Conservation (phyloP, 345 rosid species). For the Pistacia integerrima region DNA sequence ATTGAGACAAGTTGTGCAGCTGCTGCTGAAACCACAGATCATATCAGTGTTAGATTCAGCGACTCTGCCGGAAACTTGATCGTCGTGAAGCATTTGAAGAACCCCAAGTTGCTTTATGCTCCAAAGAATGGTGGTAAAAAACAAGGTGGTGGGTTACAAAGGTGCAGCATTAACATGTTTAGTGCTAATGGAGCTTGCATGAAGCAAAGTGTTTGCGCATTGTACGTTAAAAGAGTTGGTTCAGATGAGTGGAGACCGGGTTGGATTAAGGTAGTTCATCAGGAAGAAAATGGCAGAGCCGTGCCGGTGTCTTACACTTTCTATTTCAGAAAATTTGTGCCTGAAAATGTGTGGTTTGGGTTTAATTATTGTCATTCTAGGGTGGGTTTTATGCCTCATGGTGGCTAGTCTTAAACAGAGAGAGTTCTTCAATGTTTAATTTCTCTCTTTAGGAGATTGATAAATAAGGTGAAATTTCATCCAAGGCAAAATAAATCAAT, state of each 20-base stretch:
- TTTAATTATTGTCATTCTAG: slow-evolving; percentile 17
- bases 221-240: slow-evolving; percentile 16
- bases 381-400: slow-evolving; percentile 5
- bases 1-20: slow-evolving; percentile 24
- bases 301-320: slow-evolving; percentile 15
- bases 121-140: slow-evolving; percentile 12
- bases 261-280: slow-evolving; percentile 11
- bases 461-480: no score
- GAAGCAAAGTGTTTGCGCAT: slow-evolving; percentile 8
- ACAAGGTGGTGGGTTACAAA: slow-evolving; percentile 12
- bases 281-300: background rate
- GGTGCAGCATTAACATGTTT: slow-evolving; percentile 12
- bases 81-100: slow-evolving; percentile 20
- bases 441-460: no score
- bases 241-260: slow-evolving; percentile 16
- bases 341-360: slow-evolving; percentile 23
- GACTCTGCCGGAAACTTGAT: slow-evolving; percentile 16
- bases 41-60: slow-evolving; percentile 14
- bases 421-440: no score
- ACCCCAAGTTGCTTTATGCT: slow-evolving; percentile 14
- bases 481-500: no score
- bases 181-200: slow-evolving; percentile 13
- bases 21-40: slow-evolving; percentile 25
- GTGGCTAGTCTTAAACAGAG: background rate
- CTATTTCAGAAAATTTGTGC: slow-evolving; percentile 21